Conservation (phyloP, 495 filamentous ascomycete species). For the Annulohypoxylon stygium region DNA sequence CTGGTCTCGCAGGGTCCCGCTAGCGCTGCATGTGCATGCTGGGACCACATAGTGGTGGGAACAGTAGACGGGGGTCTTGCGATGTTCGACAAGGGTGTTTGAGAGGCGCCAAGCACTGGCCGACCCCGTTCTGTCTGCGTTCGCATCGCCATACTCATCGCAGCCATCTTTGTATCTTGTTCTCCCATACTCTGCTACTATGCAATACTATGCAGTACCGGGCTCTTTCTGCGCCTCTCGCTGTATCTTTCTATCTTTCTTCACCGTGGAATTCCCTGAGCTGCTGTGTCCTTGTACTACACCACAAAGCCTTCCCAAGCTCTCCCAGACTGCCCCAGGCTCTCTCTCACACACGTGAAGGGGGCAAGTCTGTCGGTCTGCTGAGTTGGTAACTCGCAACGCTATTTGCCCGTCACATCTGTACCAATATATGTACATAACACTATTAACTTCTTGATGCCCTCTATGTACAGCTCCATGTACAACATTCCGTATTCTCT, state of each 20-base stretch:
- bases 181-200: constrained; percentile 22
- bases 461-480: constrained; percentile 1
- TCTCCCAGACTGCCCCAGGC: constrained; percentile 28
- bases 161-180: constrained; percentile 29
- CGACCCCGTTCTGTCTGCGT: constrained; percentile 46
- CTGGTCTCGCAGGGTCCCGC: constrained; percentile 46
- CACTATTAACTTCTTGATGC: constrained; percentile 31
- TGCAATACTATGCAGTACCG: too few species aligned
- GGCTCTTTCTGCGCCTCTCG: constrained; percentile 12
- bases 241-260: constrained; percentile 23
- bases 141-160: constrained; percentile 46
- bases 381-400: constrained; percentile 18
- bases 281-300: constrained; percentile 39
- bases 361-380: constrained; percentile 27
- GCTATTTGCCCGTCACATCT: constrained; percentile 30
- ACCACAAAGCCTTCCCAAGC: constrained; percentile 22
- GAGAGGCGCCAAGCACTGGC: constrained; percentile 50
- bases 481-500: constrained; percentile 10
- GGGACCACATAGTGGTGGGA: constrained; percentile 47
- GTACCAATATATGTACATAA: constrained; percentile 16
- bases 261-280: constrained; percentile 34
- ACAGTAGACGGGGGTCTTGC: constrained; percentile 41
- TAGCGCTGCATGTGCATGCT: constrained; percentile 46
- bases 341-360: constrained; percentile 38
- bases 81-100: constrained; percentile 46